A percentile compares a stretch with the other conserved stretches of the same genome.
Conservation (phyloP, 2,329 filamentous ascomycete species). For the Penicillium sp. region DNA sequence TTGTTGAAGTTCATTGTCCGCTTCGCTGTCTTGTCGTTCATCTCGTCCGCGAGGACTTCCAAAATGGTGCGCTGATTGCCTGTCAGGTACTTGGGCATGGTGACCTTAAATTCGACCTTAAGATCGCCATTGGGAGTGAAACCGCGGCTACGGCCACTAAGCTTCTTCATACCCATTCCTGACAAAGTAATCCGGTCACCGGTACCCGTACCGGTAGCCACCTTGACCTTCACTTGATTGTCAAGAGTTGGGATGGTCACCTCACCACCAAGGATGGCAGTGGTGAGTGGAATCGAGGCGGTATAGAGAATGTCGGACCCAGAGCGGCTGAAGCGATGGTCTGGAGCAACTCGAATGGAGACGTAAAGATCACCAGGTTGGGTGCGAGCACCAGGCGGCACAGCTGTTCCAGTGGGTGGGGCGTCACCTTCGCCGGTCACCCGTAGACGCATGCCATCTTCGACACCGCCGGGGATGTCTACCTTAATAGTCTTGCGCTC, state of each 20-base stretch:
- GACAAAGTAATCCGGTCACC: conserved; percentile 86
- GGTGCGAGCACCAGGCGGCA: conserved; percentile 61
- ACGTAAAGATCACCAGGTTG: conserved; percentile 87
- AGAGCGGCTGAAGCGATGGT: conserved; percentile 81
- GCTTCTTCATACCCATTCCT: conserved; percentile 91
- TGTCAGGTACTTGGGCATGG: conserved; percentile 91
- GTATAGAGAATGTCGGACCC: conserved; percentile 93
- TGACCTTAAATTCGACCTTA: conserved; percentile 88
- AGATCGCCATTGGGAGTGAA: conserved; percentile 68
- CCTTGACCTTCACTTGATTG: conserved; percentile 83
- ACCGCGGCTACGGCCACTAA: conserved; percentile 62
- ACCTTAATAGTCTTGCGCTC: conserved; percentile 80
- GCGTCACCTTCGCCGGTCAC: conserved; percentile 85
- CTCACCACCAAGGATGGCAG: conserved; percentile 86
- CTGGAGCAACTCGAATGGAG: conserved; percentile 81
- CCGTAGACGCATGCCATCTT: conserved; percentile 90
- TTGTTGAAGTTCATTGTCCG: conserved; percentile 79
- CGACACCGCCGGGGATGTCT: conserved; percentile 91
- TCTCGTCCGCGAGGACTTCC: conserved; percentile 95
- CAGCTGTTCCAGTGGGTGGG: conserved; percentile 69
- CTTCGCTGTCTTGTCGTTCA: conserved; percentile 88
- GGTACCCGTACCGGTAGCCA: conserved; percentile 85
- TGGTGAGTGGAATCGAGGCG: conserved; percentile 85
- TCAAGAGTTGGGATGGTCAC: conserved; percentile 87
- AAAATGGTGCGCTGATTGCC: conserved; percentile 88